phyloP scores from a whole-genome alignment of 1,139 yeast genomes.

The Saccharomyces hybrid region DNA sequence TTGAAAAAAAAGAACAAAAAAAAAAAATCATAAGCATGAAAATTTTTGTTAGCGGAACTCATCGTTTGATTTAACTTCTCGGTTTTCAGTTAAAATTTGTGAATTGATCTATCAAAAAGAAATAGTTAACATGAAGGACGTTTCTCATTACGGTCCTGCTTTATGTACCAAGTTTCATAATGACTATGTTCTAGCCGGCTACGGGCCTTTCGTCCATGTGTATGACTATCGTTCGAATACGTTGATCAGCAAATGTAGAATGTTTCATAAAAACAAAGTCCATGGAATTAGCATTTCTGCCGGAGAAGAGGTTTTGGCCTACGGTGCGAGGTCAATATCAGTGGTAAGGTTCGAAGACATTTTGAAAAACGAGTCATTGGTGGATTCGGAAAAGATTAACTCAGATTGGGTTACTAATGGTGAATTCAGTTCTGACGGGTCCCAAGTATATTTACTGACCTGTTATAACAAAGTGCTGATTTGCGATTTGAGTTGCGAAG shows the following conservation, averaged over 20 bases:
- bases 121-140: slow-evolving; percentile 9
- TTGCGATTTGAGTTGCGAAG: slow-evolving; percentile 34
- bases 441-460: slow-evolving; percentile 48
- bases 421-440: slow-evolving; percentile 40
- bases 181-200: slow-evolving; percentile 50
- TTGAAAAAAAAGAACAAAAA: background rate
- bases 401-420: slow-evolving; percentile 74
- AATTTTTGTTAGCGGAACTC: background rate
- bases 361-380: slow-evolving; percentile 17
- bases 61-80: background rate
- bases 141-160: slow-evolving; percentile 55
- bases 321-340: slow-evolving; percentile 68
- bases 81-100: background rate
- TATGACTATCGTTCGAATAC: slow-evolving; percentile 41
- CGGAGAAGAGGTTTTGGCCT: slow-evolving; percentile 38
- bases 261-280: slow-evolving; percentile 66
- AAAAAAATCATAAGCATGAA: background rate
- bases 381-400: slow-evolving; percentile 41
- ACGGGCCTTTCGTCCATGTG: slow-evolving; percentile 60
- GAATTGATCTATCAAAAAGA: background rate
- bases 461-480: slow-evolving; percentile 70
- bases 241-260: slow-evolving; percentile 37
- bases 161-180: slow-evolving; percentile 50
- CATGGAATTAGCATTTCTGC: slow-evolving; percentile 54
- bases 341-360: slow-evolving; percentile 35